Evolutionary conservation across 768 basidiomycete species (phyloP).

Genomic region (Lentinula aciculospora): DNA sequence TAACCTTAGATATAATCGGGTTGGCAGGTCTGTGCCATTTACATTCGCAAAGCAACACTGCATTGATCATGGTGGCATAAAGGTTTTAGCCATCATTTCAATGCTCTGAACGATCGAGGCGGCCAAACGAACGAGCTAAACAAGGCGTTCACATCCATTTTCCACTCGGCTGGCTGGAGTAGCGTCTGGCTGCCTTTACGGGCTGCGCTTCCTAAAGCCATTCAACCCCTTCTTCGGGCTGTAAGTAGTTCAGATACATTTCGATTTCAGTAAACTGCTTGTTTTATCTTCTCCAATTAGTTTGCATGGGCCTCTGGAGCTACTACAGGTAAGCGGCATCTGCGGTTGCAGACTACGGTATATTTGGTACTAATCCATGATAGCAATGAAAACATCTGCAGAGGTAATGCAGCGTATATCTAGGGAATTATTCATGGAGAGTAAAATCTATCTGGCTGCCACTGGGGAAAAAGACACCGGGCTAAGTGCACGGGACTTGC

Average conservation of each 20-base stretch:
- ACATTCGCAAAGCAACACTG: too few relatives aligned
- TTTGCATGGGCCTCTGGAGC: too few relatives aligned
- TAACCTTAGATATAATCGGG: conserved; percentile 37
- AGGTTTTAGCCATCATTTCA: conserved; percentile 35
- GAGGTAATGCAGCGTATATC: conserved; percentile 37
- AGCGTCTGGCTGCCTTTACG: background rate
- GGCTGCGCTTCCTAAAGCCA: background rate
- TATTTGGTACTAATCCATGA: too few relatives aligned
- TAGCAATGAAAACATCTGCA: too few relatives aligned
- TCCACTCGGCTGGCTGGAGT: too few relatives aligned
- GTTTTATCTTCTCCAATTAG: too few relatives aligned
- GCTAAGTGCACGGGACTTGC: conserved; percentile 33
- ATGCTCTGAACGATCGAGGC: conserved; percentile 22
- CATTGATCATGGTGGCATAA: background rate
- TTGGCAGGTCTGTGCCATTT: conserved; percentile 24
- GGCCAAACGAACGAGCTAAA: conserved; percentile 23
- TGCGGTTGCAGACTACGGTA: too few relatives aligned
- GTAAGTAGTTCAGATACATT: background rate
- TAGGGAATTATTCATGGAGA: conserved; percentile 27
- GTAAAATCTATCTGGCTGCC: conserved; percentile 26
- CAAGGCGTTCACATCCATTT: conserved; percentile 25
- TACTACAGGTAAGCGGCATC: too few relatives aligned
- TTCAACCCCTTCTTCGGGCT: too few relatives aligned
- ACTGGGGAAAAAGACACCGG: conserved; percentile 10
- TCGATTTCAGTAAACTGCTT: too few relatives aligned